These are phyloP conservation scores for Fusarium pseudocircinatum DNA, from an alignment of 2,329 filamentous ascomycete species.

Conservation along the genomic window DNA sequence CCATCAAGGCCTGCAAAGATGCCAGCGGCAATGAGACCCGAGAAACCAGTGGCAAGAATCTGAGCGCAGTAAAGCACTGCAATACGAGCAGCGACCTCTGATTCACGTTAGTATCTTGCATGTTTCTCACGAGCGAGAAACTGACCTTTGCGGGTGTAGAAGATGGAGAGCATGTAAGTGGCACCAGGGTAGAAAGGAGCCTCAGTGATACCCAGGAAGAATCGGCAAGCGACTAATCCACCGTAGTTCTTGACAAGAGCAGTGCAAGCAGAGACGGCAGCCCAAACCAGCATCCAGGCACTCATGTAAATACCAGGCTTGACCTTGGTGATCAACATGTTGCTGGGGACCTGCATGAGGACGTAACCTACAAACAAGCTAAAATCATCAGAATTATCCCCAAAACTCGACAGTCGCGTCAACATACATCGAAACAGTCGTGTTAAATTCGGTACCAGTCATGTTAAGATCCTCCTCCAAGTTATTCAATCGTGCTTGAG, in stretches of 20 bases:
- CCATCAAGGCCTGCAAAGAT: slow-evolving; percentile 60
- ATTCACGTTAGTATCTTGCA: slow-evolving; percentile 49
- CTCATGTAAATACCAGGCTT: slow-evolving; percentile 55
- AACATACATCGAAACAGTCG: slow-evolving; percentile 51
- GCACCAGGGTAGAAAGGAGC: slow-evolving; percentile 54
- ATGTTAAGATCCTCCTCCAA: slow-evolving; percentile 61
- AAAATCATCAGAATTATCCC: neutral
- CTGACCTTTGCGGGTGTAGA: slow-evolving; percentile 47
- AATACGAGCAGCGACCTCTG: slow-evolving; percentile 69
- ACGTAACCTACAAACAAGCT: slow-evolving; percentile 56
- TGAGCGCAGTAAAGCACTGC: slow-evolving; percentile 69
- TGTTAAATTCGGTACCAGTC: slow-evolving; percentile 65
- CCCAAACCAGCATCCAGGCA: slow-evolving; percentile 55
- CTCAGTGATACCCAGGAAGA: slow-evolving; percentile 53
- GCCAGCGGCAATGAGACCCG: slow-evolving; percentile 68
- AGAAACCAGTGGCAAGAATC: slow-evolving; percentile 74
- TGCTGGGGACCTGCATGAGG: slow-evolving; percentile 53
- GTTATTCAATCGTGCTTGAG: slow-evolving; percentile 57
- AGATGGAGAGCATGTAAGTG: slow-evolving; percentile 48
- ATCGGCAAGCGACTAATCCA: slow-evolving; percentile 49
- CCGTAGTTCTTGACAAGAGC: slow-evolving; percentile 49
- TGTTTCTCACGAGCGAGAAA: fast-evolving
- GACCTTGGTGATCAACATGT: slow-evolving; percentile 55
- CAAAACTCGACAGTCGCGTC: fast-evolving
- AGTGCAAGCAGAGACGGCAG: slow-evolving; percentile 50